phyloP scores from a whole-genome alignment of 2,329 filamentous ascomycete genomes.

The Plenodomus tracheiphilus region DNA sequence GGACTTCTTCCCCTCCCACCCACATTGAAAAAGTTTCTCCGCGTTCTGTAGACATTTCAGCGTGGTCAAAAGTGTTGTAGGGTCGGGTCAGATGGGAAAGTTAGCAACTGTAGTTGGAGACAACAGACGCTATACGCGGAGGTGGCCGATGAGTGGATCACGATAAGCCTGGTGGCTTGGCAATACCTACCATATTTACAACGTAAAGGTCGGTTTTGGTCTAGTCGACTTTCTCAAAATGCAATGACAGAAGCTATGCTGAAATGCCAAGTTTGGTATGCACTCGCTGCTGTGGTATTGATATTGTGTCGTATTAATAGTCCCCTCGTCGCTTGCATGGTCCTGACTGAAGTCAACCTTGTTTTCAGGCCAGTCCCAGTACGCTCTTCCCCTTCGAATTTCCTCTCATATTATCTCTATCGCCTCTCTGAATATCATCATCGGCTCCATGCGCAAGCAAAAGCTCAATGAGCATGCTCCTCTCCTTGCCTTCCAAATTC shows the following conservation, averaged over 20 bases:
- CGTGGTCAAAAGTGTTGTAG: background rate
- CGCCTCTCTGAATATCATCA: constrained; percentile 17
- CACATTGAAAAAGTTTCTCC: constrained; percentile 40
- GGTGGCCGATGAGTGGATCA: constrained; percentile 24
- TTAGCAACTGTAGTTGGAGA: background rate
- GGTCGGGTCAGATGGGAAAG: background rate
- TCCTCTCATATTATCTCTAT: constrained; percentile 15
- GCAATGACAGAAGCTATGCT: background rate
- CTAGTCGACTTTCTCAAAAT: background rate
- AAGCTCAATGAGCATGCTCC: constrained; percentile 35
- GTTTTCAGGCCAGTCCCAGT: constrained; percentile 17
- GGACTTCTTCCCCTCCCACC: constrained; percentile 48
- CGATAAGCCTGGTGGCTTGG: constrained; percentile 12
- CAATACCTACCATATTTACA: background rate
- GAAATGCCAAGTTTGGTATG: background rate
- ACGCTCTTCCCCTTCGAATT: constrained; percentile 27
- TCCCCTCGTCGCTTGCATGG: too few relatives aligned
- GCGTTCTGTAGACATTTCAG: constrained; percentile 10
- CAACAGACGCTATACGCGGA: constrained; percentile 16
- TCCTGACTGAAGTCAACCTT: background rate
- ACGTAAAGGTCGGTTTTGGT: background rate
- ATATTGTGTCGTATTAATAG: too few relatives aligned
- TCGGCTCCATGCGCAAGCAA: constrained; percentile 35
- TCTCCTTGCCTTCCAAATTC: constrained; percentile 27
- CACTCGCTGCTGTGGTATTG: background rate